These are phyloP conservation scores for Trichoderma pleuroti DNA, from an alignment of 2,329 filamentous ascomycete genomes.

Conservation along the genomic window DNA sequence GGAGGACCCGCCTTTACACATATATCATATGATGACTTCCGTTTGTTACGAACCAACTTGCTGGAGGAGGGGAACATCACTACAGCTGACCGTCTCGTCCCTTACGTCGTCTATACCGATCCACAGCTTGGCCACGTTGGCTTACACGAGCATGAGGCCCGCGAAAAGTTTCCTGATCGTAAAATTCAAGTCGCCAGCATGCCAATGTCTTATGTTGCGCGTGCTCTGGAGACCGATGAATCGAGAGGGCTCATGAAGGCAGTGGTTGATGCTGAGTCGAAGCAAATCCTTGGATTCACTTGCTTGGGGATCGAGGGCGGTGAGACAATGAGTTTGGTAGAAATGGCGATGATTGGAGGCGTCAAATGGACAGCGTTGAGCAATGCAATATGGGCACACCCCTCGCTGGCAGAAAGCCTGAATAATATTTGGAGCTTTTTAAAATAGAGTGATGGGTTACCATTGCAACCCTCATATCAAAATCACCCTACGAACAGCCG, in stretches of 20 bases:
- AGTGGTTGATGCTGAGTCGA: slow-evolving; percentile 44
- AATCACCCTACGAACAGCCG: not conserved
- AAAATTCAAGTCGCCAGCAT: slow-evolving; percentile 44
- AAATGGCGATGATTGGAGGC: slow-evolving; percentile 50
- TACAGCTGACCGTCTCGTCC: slow-evolving; percentile 23
- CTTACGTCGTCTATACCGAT: slow-evolving; percentile 52
- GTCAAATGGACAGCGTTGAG: slow-evolving; percentile 36
- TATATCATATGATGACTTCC: slow-evolving; percentile 54
- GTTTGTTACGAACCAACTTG: slow-evolving; percentile 45
- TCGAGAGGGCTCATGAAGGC: slow-evolving; percentile 52
- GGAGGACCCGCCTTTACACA: slow-evolving; percentile 53
- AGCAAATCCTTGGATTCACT: slow-evolving; percentile 50
- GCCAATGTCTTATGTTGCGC: slow-evolving; percentile 50
- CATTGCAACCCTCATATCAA: not conserved
- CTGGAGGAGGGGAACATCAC: slow-evolving; percentile 25
- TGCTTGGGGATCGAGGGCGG: slow-evolving; percentile 50
- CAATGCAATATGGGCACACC: slow-evolving; percentile 49
- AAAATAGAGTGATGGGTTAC: slow-evolving; percentile 25
- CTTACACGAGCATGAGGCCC: slow-evolving; percentile 40
- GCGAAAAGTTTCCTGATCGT: slow-evolving; percentile 17
- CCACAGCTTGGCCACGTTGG: slow-evolving; percentile 53
- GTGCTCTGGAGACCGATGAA: slow-evolving; percentile 50
- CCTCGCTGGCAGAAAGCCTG: slow-evolving; percentile 47
- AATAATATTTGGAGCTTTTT: slow-evolving; percentile 49
- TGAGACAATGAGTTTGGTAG: slow-evolving; percentile 51